Base-by-base conservation (phyloP, 2,329 filamentous ascomycete species). In the Purpureocillium lavendulum region DNA sequence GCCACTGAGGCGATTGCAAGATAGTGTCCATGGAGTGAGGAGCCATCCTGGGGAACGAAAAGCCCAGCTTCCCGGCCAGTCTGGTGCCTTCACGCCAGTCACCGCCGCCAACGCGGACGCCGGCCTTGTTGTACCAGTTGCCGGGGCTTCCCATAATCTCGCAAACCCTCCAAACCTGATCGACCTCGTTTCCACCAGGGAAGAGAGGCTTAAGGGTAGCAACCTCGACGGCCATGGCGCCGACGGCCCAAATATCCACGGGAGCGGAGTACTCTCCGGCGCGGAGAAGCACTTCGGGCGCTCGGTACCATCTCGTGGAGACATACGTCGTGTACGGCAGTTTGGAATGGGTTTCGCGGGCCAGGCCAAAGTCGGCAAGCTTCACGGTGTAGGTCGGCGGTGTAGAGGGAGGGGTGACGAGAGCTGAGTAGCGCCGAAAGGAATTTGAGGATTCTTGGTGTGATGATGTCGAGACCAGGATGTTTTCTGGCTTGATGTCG, bases 91-190 rank as follows among this genome's bases (percentile, higher is more conserved):
- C 92, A 54, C 88, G 87, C 92, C 92, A 98, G 51, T 98, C 92
- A 54, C 92, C 92, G 56, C 92, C 92, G 40, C 92, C 92, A 21
- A 98, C 86, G 49, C 82, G 84, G 18, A 73, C 71, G 17, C 89
- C 89, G 5, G 85, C 73, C 64, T 96, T 96, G 70, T 86, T 95
- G 60, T 94, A 92, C 92, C 92, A 98, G 65, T 90, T 90, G 33
- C 92, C 92, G 3, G 92, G 92, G 66, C 90, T 97, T 36, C 92
- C 92, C 92, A 98, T 98, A 42, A 98, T 95, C 61, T 98, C 92
- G 58, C 92, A 98, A 0, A 98, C 87, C 50, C 92, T 82, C 92
- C 92, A 98, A 2, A 98, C 92, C 62, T 98, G 92, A 53, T 98
- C 92, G 2, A 98, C 92, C 67, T 98, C 92, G 58, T 98, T 98